Evolutionary conservation across 352 stramenopile species (phyloP).

Genomic region (Phytophthora capsici): DNA sequence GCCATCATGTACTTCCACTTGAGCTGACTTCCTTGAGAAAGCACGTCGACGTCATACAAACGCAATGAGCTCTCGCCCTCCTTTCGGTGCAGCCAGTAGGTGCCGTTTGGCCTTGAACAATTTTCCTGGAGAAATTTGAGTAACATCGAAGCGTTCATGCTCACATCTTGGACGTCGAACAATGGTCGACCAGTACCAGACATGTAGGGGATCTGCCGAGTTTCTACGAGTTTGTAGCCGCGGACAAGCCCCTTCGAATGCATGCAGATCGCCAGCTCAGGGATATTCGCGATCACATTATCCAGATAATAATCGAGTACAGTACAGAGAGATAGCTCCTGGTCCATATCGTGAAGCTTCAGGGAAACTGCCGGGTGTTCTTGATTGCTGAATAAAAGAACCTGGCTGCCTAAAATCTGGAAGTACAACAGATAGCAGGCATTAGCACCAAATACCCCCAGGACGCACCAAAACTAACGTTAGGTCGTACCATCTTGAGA

Average conservation of each 20-base stretch:
- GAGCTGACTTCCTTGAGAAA: constrained; percentile 83
- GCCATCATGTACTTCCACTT: constrained; percentile 94
- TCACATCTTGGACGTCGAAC: constrained; percentile 88
- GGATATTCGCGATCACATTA: constrained; percentile 90
- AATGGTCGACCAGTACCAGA: constrained; percentile 60
- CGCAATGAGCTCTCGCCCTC: constrained; percentile 81
- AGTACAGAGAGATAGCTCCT: constrained; percentile 81
- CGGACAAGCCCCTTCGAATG: constrained; percentile 86
- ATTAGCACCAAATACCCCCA: not conserved
- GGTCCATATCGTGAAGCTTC: constrained; percentile 87
- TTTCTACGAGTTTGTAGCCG: constrained; percentile 87
- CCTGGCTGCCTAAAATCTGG: constrained; percentile 81
- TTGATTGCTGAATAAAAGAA: constrained; percentile 84
- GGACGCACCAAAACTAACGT: not conserved
- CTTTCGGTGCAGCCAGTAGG: constrained; percentile 85
- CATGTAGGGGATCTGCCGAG: constrained; percentile 84
- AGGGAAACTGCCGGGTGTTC: constrained; percentile 86
- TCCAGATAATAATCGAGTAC: constrained; percentile 89
- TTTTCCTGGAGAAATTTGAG: constrained; percentile 89
- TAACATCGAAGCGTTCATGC: constrained; percentile 87
- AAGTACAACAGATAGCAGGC: not conserved
- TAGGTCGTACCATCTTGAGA: constrained; percentile 75
- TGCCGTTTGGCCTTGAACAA: constrained; percentile 81
- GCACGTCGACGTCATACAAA: constrained; percentile 84
- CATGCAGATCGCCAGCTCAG: constrained; percentile 87